Conservation (phyloP, 2,329 filamentous ascomycete species). For the Trichoderma citrinoviride region DNA sequence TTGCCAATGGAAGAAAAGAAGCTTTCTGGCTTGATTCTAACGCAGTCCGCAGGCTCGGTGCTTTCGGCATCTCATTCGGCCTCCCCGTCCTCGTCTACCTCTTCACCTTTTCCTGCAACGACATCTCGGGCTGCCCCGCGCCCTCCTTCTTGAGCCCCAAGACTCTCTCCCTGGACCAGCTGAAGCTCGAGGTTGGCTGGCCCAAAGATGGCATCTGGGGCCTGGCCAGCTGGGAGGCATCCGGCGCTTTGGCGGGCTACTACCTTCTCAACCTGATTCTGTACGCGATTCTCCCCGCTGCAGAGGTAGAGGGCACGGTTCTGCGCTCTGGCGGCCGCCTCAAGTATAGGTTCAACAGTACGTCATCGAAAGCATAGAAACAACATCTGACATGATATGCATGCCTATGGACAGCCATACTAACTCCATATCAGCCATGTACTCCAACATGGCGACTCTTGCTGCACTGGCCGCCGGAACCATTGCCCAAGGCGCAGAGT, state of each 20-base stretch:
- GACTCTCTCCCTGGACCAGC: slow-evolving; percentile 64
- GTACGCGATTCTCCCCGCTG: slow-evolving; percentile 73
- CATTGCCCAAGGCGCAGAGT: slow-evolving; percentile 71
- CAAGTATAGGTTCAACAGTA: slow-evolving; percentile 80
- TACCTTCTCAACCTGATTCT: slow-evolving; percentile 73
- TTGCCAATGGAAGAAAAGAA: not conserved
- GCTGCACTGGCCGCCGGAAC: slow-evolving; percentile 73
- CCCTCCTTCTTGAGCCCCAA: slow-evolving; percentile 74
- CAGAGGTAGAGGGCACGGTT: slow-evolving; percentile 66
- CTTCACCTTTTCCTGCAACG: slow-evolving; percentile 86
- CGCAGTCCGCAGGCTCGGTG: slow-evolving; percentile 60
- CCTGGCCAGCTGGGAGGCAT: slow-evolving; percentile 67
- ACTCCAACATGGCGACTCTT: slow-evolving; percentile 71
- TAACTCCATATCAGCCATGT: slow-evolving; percentile 57
- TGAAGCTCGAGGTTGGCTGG: slow-evolving; percentile 84
- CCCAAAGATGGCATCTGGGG: slow-evolving; percentile 66
- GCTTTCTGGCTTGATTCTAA: not conserved
- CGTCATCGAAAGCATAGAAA: slow-evolving; percentile 24
- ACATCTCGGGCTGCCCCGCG: slow-evolving; percentile 84
- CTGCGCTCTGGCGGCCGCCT: slow-evolving; percentile 69
- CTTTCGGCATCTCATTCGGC: slow-evolving; percentile 72
- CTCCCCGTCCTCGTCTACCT: slow-evolving; percentile 77
- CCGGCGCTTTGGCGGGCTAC: slow-evolving; percentile 71
- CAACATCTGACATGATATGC: not conserved
- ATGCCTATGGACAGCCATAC: not conserved